phyloP scores from a whole-genome alignment of 2,329 filamentous ascomycete species.

The Mollisia scopiformis region DNA sequence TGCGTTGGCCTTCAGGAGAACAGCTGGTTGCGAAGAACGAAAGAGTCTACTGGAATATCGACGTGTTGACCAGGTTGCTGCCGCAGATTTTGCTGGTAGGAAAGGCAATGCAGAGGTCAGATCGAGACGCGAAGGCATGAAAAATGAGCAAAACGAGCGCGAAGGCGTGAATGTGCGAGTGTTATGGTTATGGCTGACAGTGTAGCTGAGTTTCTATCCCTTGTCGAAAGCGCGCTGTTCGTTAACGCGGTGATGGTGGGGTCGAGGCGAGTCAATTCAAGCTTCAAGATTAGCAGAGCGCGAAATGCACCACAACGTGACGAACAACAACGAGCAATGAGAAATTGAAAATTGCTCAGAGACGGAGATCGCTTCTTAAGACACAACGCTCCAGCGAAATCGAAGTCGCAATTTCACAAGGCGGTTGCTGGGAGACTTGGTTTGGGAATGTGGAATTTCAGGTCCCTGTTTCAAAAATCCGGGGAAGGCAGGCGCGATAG shows the following conservation, averaged over 20 bases:
- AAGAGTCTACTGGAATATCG: slow-evolving; percentile 9
- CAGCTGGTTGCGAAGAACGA: slow-evolving; percentile 9
- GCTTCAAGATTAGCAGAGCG: no score
- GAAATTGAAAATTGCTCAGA: no score
- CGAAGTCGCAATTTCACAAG: no score
- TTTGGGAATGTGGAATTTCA: slow-evolving; percentile 20
- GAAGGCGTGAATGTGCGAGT: neutral
- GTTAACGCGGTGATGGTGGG: slow-evolving; percentile 32
- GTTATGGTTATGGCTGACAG: neutral
- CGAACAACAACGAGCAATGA: no score
- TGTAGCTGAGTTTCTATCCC: slow-evolving; percentile 8
- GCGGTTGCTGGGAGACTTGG: neutral
- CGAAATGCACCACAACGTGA: no score
- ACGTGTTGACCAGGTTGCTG: slow-evolving; percentile 12
- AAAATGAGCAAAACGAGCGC: neutral
- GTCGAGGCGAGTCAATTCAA: no score
- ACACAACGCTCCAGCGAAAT: no score
- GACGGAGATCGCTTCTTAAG: no score
- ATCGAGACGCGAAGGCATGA: neutral
- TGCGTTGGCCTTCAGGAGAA: slow-evolving; percentile 5
- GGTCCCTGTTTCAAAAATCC: slow-evolving; percentile 33
- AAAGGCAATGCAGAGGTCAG: neutral
- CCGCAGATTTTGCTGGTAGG: slow-evolving; percentile 11
- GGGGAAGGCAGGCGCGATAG: slow-evolving; percentile 33
- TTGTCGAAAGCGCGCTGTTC: slow-evolving; percentile 16